phyloP scores from a whole-genome alignment of 345 rosid genomes.

The Syzygium aqueum region DNA sequence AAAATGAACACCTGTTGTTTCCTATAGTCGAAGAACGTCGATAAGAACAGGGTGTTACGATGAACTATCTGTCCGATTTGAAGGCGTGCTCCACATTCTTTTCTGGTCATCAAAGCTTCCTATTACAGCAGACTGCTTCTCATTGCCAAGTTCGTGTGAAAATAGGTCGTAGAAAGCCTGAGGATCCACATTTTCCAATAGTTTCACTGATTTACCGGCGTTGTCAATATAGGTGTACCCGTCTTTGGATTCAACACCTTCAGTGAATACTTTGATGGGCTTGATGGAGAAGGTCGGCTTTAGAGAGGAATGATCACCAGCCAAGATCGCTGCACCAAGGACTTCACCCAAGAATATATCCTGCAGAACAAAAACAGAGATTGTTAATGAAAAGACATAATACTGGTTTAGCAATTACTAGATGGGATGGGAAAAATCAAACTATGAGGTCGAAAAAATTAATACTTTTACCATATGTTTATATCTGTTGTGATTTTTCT shows the following conservation, averaged over 20 bases:
- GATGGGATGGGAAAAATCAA: neutral
- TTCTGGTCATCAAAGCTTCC: conserved; percentile 72
- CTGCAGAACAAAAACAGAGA: conserved; percentile 21
- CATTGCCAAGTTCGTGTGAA: conserved; percentile 30
- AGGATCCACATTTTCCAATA: conserved; percentile 37
- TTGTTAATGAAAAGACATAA: neutral
- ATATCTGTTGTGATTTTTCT: conserved; percentile 42
- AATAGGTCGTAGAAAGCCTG: conserved; percentile 30
- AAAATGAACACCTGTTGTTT: neutral
- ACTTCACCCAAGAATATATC: conserved; percentile 77
- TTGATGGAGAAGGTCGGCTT: conserved; percentile 24
- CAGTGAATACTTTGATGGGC: conserved; percentile 37
- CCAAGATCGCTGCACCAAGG: conserved; percentile 62
- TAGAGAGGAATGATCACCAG: conserved; percentile 23
- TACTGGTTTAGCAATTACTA: neutral
- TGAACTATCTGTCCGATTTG: conserved; percentile 8
- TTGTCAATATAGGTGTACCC: conserved; percentile 38
- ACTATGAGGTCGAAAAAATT: neutral
- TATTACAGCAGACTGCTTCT: conserved; percentile 56
- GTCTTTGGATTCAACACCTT: conserved; percentile 47
- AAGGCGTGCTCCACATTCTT: conserved; percentile 49
- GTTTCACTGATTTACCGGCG: conserved; percentile 30
- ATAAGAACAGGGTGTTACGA: neutral
- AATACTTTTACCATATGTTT: conserved; percentile 40
- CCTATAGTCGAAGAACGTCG: neutral